These are phyloP conservation scores for Tricholoma furcatifolium DNA, from an alignment of 768 basidiomycete species.

Conservation along the genomic window DNA sequence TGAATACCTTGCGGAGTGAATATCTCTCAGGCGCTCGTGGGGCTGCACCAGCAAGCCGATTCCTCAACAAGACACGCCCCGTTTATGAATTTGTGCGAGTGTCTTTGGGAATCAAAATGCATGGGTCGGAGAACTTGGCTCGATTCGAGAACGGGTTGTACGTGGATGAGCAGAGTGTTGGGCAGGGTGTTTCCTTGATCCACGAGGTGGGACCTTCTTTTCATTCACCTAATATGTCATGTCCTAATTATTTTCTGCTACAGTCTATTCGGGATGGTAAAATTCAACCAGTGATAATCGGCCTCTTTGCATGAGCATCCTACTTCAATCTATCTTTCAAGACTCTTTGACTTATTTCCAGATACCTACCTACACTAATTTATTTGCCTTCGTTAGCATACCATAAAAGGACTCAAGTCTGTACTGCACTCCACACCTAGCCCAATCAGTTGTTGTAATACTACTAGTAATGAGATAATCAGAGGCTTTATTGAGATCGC, in stretches of 20 bases:
- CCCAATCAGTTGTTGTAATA: no score
- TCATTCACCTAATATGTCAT: not conserved
- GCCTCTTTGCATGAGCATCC: conserved; percentile 27
- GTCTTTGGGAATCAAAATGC: conserved; percentile 75
- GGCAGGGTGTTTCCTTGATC: conserved; percentile 70
- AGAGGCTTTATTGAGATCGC: no score
- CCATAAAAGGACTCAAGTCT: no score
- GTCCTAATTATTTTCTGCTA: not conserved
- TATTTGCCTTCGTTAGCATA: not conserved
- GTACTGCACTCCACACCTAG: no score
- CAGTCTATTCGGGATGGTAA: conserved; percentile 55
- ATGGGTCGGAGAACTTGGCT: conserved; percentile 71
- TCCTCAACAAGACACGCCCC: conserved; percentile 65
- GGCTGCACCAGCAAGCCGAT: conserved; percentile 62
- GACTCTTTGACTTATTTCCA: not conserved
- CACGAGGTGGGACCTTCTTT: conserved; percentile 58
- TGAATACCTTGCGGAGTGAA: conserved; percentile 49
- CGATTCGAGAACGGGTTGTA: conserved; percentile 62
- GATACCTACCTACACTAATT: no score
- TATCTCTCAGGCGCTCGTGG: conserved; percentile 62
- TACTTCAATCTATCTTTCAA: not conserved
- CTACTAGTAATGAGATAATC: no score
- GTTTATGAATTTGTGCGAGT: conserved; percentile 78
- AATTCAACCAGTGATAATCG: conserved; percentile 42
- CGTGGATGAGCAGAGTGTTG: conserved; percentile 65